Conservation (phyloP, 768 basidiomycete species). For the Serendipita sp. region DNA sequence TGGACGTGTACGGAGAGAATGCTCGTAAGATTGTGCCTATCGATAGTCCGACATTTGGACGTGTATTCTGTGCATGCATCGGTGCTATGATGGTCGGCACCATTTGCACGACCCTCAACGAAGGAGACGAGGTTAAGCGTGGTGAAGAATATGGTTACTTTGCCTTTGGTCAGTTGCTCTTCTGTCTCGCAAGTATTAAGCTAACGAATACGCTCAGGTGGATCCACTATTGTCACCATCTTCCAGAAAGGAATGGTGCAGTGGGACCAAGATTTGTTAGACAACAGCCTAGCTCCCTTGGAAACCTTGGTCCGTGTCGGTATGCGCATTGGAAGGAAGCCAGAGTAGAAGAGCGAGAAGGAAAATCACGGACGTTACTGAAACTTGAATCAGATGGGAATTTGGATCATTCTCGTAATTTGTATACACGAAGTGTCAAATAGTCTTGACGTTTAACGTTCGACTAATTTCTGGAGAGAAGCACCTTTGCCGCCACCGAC, state of each 20-base stretch:
- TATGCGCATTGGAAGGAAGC: constrained; percentile 52
- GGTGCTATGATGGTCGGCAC: constrained; percentile 95
- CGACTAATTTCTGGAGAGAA: too few species aligned
- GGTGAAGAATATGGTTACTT: constrained; percentile 92
- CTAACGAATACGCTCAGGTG: constrained; percentile 31
- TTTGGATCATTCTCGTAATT: too few species aligned
- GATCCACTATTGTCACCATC: constrained; percentile 79
- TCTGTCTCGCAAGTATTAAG: constrained; percentile 2
- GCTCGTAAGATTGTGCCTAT: constrained; percentile 84
- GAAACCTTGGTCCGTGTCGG: constrained; percentile 83
- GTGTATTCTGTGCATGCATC: constrained; percentile 81
- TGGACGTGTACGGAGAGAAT: constrained; percentile 94
- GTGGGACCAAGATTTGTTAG: constrained; percentile 83
- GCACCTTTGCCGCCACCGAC: too few species aligned
- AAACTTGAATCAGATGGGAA: too few species aligned
- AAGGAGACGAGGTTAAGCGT: constrained; percentile 62
- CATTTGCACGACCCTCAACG: constrained; percentile 72
- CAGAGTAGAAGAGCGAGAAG: background rate
- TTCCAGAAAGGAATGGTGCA: constrained; percentile 72
- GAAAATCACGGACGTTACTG: background rate
- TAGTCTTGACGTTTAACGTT: too few species aligned
- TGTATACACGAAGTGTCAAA: too few species aligned
- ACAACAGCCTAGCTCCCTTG: constrained; percentile 72
- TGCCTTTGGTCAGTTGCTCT: constrained; percentile 57
- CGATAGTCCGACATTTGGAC: constrained; percentile 74